Evolutionary conservation across 2,329 filamentous ascomycete species (phyloP).

Genomic region (Ophiostoma quercus): DNA sequence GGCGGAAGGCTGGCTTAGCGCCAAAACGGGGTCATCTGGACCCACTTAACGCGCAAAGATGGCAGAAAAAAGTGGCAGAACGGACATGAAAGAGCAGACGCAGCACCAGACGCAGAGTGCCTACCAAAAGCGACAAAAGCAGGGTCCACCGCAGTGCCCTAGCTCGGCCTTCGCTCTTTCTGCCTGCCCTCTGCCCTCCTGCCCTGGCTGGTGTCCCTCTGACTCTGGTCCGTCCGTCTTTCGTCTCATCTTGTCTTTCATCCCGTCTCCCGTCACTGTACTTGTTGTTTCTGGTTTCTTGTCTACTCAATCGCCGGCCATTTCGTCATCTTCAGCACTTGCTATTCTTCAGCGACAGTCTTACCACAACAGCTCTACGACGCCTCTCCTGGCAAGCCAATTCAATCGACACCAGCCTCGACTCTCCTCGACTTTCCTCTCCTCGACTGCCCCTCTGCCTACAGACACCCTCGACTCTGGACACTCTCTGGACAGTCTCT

Average conservation of each 20-base stretch:
- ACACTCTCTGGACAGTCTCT: no score
- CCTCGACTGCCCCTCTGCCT: not conserved
- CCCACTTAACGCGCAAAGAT: constrained; percentile 10
- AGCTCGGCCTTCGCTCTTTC: constrained; percentile 6
- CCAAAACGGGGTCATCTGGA: not conserved
- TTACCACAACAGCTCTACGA: not conserved
- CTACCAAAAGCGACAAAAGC: not conserved
- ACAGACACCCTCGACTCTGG: not conserved
- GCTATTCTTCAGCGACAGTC: not conserved
- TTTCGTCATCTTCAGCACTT: not conserved
- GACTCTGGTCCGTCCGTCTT: not conserved
- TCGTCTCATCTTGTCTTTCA: not conserved
- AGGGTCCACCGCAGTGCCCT: constrained; percentile 8
- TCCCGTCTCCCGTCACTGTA: not conserved
- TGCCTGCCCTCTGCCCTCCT: not conserved
- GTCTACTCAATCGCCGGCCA: not conserved
- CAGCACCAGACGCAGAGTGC: not conserved
- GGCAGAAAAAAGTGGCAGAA: constrained; percentile 13
- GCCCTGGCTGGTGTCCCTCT: not conserved
- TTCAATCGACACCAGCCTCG: not conserved
- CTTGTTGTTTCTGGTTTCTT: not conserved
- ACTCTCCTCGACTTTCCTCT: not conserved
- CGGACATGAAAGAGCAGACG: not conserved
- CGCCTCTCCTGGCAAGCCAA: not conserved
- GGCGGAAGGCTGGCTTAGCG: constrained; percentile 14